Evolutionary conservation across 2,329 filamentous ascomycete genomes (phyloP).

Genomic region (Aspergillus fischeri): DNA sequence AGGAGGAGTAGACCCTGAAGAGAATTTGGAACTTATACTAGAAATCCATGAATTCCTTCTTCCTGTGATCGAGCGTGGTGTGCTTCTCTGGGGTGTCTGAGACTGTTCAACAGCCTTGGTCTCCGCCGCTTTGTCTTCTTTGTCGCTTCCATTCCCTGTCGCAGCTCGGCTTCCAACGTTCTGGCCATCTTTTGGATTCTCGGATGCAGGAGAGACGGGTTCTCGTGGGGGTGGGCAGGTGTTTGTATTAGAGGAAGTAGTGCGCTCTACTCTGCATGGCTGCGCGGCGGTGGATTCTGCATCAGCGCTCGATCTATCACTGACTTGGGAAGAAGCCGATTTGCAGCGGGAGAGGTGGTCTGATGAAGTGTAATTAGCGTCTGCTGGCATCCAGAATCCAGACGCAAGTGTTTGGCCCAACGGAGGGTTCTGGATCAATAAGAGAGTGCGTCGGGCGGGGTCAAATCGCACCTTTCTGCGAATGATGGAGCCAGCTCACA

Average conservation of each 20-base stretch:
- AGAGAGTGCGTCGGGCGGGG: neutral
- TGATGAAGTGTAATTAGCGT: slow-evolving; percentile 12
- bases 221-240: slow-evolving; percentile 14
- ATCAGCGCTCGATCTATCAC: slow-evolving; percentile 25
- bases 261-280: slow-evolving; percentile 20
- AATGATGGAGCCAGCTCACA: slow-evolving; percentile 86
- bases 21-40: slow-evolving; percentile 89
- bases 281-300: slow-evolving; percentile 15
- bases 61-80: slow-evolving; percentile 36
- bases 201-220: slow-evolving; percentile 5
- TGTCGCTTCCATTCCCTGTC: slow-evolving; percentile 14
- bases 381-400: slow-evolving; percentile 3
- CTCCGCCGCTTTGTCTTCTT: slow-evolving; percentile 18
- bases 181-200: slow-evolving; percentile 15
- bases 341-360: slow-evolving; percentile 36
- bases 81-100: slow-evolving; percentile 21
- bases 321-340: slow-evolving; percentile 29
- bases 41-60: slow-evolving; percentile 86
- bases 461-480: slow-evolving; percentile 66
- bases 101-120: slow-evolving; percentile 20
- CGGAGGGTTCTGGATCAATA: neutral
- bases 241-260: slow-evolving; percentile 19
- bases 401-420: neutral
- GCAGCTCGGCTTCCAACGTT: slow-evolving; percentile 8
- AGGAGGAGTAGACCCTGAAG: slow-evolving; percentile 49